Percentiles rank a stretch among this genome's conserved stretches.
Conservation (phyloP, 805 yeast genomes). For the Babjeviella inositovora region DNA sequence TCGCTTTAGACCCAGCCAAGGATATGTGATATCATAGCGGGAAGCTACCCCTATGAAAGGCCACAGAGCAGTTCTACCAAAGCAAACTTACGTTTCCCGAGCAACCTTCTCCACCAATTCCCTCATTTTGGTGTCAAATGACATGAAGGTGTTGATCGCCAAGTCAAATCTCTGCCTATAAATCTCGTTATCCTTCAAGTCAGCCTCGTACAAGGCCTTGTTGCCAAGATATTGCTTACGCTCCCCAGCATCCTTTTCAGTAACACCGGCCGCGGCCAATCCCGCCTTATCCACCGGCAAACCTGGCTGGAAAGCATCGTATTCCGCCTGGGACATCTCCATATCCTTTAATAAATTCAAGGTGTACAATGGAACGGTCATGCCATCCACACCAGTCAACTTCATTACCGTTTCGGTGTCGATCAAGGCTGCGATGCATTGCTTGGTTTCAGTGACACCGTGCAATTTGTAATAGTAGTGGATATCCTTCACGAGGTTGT, state of each 20-base stretch:
- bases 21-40: no score
- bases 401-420: slow-evolving; percentile 10
- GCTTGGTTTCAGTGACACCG: slow-evolving; percentile 10
- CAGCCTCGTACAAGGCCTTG: not conserved
- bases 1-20: no score
- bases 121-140: slow-evolving; percentile 1
- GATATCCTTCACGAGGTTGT: slow-evolving; percentile 8
- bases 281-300: no score
- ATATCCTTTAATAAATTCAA: slow-evolving; percentile 4
- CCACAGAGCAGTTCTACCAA: no score
- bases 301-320: not conserved
- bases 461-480: slow-evolving; percentile 16
- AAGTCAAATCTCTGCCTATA: not conserved
- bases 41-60: no score
- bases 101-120: not conserved
- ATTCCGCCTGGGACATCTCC: not conserved
- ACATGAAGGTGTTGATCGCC: not conserved
- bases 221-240: not conserved
- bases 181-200: no score
- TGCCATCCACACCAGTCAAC: slow-evolving; percentile 15
- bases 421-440: slow-evolving; percentile 15
- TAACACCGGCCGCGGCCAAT: not conserved
- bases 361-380: slow-evolving; percentile 13
- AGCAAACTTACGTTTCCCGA: no score
- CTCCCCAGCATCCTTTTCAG: not conserved